These are phyloP conservation scores for Mycena citricolor DNA, from an alignment of 1,284 basidiomycete genomes.

Conservation along the genomic window DNA sequence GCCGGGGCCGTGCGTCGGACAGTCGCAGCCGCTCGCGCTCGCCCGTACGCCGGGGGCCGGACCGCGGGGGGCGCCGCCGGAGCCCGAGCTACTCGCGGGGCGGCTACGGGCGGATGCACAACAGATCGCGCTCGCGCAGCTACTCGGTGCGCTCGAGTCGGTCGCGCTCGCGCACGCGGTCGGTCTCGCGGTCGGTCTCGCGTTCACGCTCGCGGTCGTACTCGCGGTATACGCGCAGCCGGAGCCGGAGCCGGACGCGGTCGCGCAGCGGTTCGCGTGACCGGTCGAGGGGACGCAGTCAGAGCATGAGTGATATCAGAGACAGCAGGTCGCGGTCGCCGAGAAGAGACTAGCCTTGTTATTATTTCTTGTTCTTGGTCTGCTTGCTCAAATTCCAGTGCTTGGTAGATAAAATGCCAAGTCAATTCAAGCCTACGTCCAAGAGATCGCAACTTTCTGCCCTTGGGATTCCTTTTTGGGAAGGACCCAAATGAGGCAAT, in stretches of 20 bases:
- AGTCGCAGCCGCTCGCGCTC: slow-evolving; percentile 52
- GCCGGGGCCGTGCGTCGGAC: slow-evolving; percentile 27
- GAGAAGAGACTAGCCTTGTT: too few relatives aligned
- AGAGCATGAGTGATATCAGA: slow-evolving; percentile 73
- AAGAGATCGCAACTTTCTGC: too few relatives aligned
- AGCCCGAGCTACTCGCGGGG: slow-evolving; percentile 73
- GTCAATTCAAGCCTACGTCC: too few relatives aligned
- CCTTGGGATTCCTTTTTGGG: too few relatives aligned
- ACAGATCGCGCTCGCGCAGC: slow-evolving; percentile 45
- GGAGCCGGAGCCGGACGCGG: slow-evolving; percentile 47
- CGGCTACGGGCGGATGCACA: slow-evolving; percentile 47
- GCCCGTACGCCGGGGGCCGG: slow-evolving; percentile 40
- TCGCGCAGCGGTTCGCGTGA: too few relatives aligned
- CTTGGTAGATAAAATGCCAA: too few relatives aligned
- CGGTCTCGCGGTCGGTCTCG: slow-evolving; percentile 55
- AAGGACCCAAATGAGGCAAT: too few relatives aligned
- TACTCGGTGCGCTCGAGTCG: slow-evolving; percentile 71
- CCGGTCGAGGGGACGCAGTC: slow-evolving; percentile 58
- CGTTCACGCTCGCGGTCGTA: slow-evolving; percentile 60
- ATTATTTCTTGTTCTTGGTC: too few relatives aligned
- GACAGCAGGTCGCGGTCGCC: slow-evolving; percentile 68
- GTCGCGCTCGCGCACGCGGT: slow-evolving; percentile 64
- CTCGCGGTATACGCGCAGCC: slow-evolving; percentile 56
- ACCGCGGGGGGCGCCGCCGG: slow-evolving; percentile 50
- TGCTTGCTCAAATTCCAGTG: too few relatives aligned